These are phyloP conservation scores for Boletus vinaceobasis DNA, from an alignment of 768 basidiomycete species.

Conservation along the genomic window DNA sequence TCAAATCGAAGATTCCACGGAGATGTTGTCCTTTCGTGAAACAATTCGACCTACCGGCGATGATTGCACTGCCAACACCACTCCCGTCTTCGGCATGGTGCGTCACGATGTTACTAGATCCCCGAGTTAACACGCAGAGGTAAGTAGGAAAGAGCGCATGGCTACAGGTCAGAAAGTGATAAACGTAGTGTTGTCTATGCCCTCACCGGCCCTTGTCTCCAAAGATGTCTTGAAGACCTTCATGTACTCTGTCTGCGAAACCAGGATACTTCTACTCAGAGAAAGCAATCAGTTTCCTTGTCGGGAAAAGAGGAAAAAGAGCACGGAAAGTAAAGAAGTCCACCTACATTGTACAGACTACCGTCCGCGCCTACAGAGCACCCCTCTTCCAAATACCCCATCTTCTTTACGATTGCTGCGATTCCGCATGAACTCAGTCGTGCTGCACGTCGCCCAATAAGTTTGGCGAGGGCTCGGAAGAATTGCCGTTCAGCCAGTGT, in stretches of 20 bases:
- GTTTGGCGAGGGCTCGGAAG: slow-evolving; percentile 88
- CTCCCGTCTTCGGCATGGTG: slow-evolving; percentile 52
- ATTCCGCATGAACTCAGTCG: slow-evolving; percentile 93
- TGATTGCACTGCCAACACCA: slow-evolving; percentile 95
- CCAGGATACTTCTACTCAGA: slow-evolving; percentile 89
- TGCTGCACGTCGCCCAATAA: slow-evolving; percentile 88
- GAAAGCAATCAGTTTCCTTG: background rate
- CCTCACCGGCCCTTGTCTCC: slow-evolving; percentile 91
- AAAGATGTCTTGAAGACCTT: slow-evolving; percentile 91
- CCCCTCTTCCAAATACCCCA: slow-evolving; percentile 88
- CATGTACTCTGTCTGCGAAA: slow-evolving; percentile 89
- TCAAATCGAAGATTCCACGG: background rate
- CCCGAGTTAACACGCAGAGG: slow-evolving; percentile 65
- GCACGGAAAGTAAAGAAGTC: background rate
- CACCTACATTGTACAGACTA: slow-evolving; percentile 84
- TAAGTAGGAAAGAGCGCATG: slow-evolving; percentile 18
- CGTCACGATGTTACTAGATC: slow-evolving; percentile 41
- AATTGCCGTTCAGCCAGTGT: slow-evolving; percentile 96
- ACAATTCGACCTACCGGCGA: slow-evolving; percentile 58
- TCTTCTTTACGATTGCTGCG: slow-evolving; percentile 93
- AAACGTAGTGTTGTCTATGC: background rate
- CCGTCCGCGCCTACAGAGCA: slow-evolving; percentile 92
- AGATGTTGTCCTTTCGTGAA: background rate
- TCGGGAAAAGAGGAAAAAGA: background rate
- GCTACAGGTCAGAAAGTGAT: background rate